phyloP scores from a whole-genome alignment of 169 alveolate genomes.

The Cryptosporidium tyzzeri region DNA sequence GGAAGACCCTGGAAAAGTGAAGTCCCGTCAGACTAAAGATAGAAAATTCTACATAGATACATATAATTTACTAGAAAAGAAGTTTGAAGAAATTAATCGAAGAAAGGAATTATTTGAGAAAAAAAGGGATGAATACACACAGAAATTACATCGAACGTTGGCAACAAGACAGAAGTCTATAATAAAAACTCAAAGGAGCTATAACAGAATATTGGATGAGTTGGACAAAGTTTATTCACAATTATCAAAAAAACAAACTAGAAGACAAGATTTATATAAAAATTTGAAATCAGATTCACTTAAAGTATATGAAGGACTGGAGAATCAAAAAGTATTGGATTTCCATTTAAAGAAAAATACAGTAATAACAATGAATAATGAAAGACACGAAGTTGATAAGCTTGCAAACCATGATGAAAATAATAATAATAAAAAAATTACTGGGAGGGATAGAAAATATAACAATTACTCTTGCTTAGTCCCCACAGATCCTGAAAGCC shows the following conservation, averaged over 20 bases:
- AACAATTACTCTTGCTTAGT: slow-evolving; percentile 58
- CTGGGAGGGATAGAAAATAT: slow-evolving; percentile 55
- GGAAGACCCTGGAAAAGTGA: slow-evolving; percentile 68
- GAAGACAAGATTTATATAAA: slow-evolving; percentile 75
- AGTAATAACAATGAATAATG: slow-evolving; percentile 7
- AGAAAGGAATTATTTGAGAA: slow-evolving; percentile 51
- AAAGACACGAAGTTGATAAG: neutral
- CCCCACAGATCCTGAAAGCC: slow-evolving; percentile 67
- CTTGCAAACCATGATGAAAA: neutral
- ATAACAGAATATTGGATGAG: slow-evolving; percentile 54
- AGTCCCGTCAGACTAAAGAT: slow-evolving; percentile 56
- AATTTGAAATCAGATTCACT: slow-evolving; percentile 47
- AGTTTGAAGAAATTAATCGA: slow-evolving; percentile 54
- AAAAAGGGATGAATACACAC: slow-evolving; percentile 68
- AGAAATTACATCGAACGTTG: slow-evolving; percentile 46
- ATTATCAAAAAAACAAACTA: slow-evolving; percentile 52
- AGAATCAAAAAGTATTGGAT: slow-evolving; percentile 55
- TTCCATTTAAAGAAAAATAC: slow-evolving; percentile 20
- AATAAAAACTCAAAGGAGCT: slow-evolving; percentile 54
- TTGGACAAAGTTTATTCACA: slow-evolving; percentile 53
- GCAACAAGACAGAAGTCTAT: slow-evolving; percentile 72
- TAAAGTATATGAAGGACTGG: slow-evolving; percentile 57
- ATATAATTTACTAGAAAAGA: slow-evolving; percentile 31
- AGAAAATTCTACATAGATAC: slow-evolving; percentile 43
- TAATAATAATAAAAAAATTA: slow-evolving; percentile 1